phyloP scores from a whole-genome alignment of 2,329 filamentous ascomycete species.

The Sclerotinia sclerotiorum region DNA sequence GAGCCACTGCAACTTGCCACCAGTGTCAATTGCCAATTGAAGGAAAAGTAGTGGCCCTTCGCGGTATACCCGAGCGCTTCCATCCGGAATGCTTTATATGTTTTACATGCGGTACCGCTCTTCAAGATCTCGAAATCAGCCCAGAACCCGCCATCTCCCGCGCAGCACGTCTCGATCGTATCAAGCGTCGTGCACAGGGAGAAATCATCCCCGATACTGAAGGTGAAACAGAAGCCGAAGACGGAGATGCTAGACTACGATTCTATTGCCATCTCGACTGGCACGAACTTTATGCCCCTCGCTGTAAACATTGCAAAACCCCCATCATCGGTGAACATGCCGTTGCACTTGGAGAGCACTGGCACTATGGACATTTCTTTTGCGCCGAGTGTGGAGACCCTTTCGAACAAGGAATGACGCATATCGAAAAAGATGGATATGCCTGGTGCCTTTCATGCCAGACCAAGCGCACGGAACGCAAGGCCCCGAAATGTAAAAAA shows the following conservation, averaged over 20 bases:
- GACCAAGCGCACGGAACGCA: constrained; percentile 84
- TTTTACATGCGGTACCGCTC: constrained; percentile 78
- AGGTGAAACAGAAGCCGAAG: constrained; percentile 64
- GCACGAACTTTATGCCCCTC: constrained; percentile 89
- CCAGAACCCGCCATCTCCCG: constrained; percentile 79
- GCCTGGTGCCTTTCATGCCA: constrained; percentile 96
- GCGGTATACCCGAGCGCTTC: constrained; percentile 71
- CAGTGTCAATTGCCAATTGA: constrained; percentile 83
- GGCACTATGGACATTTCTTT: constrained; percentile 98
- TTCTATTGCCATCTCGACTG: constrained; percentile 99
- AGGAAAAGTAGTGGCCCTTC: constrained; percentile 83
- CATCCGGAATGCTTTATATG: constrained; percentile 93
- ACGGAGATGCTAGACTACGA: constrained; percentile 70
- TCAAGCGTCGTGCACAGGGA: constrained; percentile 60
- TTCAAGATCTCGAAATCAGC: constrained; percentile 96
- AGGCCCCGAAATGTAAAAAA: constrained; percentile 81
- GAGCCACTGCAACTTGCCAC: constrained; percentile 73
- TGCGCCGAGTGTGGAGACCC: constrained; percentile 98
- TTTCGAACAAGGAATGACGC: constrained; percentile 69
- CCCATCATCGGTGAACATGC: constrained; percentile 95
- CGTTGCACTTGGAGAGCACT: constrained; percentile 89
- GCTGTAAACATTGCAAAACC: constrained; percentile 94
- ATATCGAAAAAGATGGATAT: constrained; percentile 94
- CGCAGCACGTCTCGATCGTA: constrained; percentile 70
- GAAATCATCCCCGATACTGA: constrained; percentile 62